These are phyloP conservation scores for Myxozyma neotropica DNA, from an alignment of 805 yeast genomes.

Conservation along the genomic window DNA sequence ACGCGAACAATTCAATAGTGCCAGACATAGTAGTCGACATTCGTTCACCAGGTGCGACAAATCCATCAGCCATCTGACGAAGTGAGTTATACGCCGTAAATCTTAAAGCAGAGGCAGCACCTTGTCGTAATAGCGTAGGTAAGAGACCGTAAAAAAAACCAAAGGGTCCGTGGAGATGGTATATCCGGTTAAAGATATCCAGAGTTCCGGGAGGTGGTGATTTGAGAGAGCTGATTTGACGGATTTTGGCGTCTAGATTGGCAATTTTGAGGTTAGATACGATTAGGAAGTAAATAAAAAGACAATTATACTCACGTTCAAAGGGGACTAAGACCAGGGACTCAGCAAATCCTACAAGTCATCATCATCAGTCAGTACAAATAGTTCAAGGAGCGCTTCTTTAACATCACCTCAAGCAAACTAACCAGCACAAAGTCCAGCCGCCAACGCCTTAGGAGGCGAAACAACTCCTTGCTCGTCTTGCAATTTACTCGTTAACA, in stretches of 20 bases:
- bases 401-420: background rate
- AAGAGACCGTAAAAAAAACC: slow-evolving; percentile 83
- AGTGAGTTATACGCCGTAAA: slow-evolving; percentile 79
- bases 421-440: slow-evolving; percentile 66
- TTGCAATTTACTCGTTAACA: slow-evolving; percentile 66
- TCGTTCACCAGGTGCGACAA: slow-evolving; percentile 64
- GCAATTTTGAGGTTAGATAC: background rate
- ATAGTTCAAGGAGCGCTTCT: background rate
- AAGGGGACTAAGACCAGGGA: slow-evolving; percentile 85
- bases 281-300: background rate
- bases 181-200: slow-evolving; percentile 39
- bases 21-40: slow-evolving; percentile 47
- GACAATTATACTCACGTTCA: slow-evolving; percentile 51
- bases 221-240: slow-evolving; percentile 22
- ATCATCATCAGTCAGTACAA: background rate
- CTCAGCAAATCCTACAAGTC: slow-evolving; percentile 64
- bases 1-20: slow-evolving; percentile 38
- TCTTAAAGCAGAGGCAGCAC: slow-evolving; percentile 76
- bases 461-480: slow-evolving; percentile 56
- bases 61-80: slow-evolving; percentile 55
- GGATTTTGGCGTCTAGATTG: slow-evolving; percentile 25
- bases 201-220: slow-evolving; percentile 29
- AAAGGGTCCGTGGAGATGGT: slow-evolving; percentile 59
- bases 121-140: slow-evolving; percentile 82
- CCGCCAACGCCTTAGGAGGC: slow-evolving; percentile 80